phyloP scores from a whole-genome alignment of 371 early-diverging fungal genomes.

The Saksenaea oblongispora region DNA sequence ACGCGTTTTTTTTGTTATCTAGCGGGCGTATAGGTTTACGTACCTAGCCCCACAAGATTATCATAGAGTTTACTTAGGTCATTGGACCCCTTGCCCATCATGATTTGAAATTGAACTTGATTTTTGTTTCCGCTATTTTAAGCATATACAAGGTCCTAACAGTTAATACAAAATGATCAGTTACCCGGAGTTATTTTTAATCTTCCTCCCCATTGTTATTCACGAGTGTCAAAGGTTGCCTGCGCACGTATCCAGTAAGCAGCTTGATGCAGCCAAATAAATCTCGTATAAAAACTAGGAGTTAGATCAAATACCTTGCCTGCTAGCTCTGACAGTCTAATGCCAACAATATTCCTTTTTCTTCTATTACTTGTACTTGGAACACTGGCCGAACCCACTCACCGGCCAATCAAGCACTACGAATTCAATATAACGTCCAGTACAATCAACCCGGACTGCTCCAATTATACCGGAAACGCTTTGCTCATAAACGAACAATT shows the following conservation, averaged over 20 bases:
- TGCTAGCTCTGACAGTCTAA: neutral
- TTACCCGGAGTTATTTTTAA: neutral
- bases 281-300: neutral
- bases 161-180: neutral
- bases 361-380: neutral
- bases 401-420: slow-evolving; percentile 9
- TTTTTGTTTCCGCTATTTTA: neutral
- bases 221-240: neutral
- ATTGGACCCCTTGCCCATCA: neutral
- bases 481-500: slow-evolving; percentile 47
- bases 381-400: neutral
- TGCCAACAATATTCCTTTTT: neutral
- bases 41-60: too few species aligned
- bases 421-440: slow-evolving; percentile 36
- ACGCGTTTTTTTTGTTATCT: too few species aligned
- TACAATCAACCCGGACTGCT: slow-evolving; percentile 40
- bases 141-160: neutral
- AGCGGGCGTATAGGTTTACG: too few species aligned
- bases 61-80: neutral
- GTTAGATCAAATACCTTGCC: too few species aligned
- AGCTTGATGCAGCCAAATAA: neutral
- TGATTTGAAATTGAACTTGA: slow-evolving; percentile 2
- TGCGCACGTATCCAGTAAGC: neutral
- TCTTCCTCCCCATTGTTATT: neutral
- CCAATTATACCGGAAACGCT: slow-evolving; percentile 20